Conservation (phyloP, 768 basidiomycete species). For the Tricholoma terreum region DNA sequence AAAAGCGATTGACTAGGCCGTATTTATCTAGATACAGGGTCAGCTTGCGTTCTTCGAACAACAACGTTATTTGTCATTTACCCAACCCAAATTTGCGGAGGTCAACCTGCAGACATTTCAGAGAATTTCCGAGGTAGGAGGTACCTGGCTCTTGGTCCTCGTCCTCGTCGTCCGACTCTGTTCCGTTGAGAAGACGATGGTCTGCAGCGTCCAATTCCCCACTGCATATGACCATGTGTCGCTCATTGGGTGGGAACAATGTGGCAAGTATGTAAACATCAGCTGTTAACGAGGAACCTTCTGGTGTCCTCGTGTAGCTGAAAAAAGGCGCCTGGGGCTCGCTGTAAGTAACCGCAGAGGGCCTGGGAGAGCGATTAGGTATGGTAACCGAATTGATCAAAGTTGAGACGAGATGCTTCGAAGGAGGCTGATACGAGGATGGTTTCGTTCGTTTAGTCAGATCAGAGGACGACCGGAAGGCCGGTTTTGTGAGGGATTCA, state of each 20-base stretch:
- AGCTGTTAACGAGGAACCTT: slow-evolving; percentile 75
- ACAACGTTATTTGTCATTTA: slow-evolving; percentile 26
- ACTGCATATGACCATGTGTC: slow-evolving; percentile 73
- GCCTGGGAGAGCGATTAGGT: slow-evolving; percentile 2
- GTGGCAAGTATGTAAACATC: slow-evolving; percentile 64
- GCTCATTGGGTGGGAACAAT: slow-evolving; percentile 67
- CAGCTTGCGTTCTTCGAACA: not conserved
- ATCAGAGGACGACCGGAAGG: slow-evolving; percentile 45
- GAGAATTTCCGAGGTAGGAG: slow-evolving; percentile 33
- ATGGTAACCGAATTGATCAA: slow-evolving; percentile 22
- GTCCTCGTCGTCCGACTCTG: slow-evolving; percentile 31
- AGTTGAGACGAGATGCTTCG: slow-evolving; percentile 36
- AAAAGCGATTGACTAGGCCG: slow-evolving; percentile 75
- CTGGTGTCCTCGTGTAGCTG: slow-evolving; percentile 72
- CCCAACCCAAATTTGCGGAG: slow-evolving; percentile 69
- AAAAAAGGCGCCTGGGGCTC: slow-evolving; percentile 61
- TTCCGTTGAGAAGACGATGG: slow-evolving; percentile 25
- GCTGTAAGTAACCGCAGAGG: slow-evolving; percentile 3
- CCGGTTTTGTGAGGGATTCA: slow-evolving; percentile 30
- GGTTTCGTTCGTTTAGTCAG: slow-evolving; percentile 27
- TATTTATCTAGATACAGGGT: slow-evolving; percentile 53
- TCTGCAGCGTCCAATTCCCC: slow-evolving; percentile 64
- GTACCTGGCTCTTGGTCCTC: slow-evolving; percentile 34
- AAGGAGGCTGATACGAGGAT: slow-evolving; percentile 30
- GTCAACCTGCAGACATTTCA: slow-evolving; percentile 77